Conservation (phyloP, 495 filamentous ascomycete genomes). For the Zalerion maritima region DNA sequence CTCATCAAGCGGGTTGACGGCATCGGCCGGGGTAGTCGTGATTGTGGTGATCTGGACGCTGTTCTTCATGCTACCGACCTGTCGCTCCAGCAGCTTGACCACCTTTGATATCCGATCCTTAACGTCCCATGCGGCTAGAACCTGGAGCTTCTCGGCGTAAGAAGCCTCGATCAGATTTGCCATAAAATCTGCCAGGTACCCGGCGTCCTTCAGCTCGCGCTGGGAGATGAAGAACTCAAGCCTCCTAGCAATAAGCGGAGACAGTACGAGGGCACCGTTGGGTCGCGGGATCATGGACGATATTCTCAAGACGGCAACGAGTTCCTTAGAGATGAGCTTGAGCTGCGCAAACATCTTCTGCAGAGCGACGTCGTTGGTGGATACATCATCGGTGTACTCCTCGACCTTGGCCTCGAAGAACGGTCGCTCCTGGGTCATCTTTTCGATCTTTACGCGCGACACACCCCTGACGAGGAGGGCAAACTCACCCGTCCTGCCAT, state of each 20-base stretch:
- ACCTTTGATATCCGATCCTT: conserved; percentile 64
- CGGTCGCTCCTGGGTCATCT: conserved; percentile 59
- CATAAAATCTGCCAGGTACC: conserved; percentile 91
- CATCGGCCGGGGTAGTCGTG: no score
- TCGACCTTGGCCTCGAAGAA: conserved; percentile 71
- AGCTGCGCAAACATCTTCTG: conserved; percentile 61
- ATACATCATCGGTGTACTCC: conserved; percentile 20
- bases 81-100: conserved; percentile 64
- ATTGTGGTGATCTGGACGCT: conserved; percentile 65
- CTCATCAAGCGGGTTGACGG: conserved; percentile 37
- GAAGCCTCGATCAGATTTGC: conserved; percentile 72
- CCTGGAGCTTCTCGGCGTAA: conserved; percentile 75
- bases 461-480: conserved; percentile 76
- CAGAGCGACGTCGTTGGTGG: conserved; percentile 37
- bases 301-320: conserved; percentile 63
- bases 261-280: conserved; percentile 43
- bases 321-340: conserved; percentile 68
- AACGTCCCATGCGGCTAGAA: conserved; percentile 62
- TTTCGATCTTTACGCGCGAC: conserved; percentile 59
- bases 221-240: conserved; percentile 72
- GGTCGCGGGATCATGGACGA: conserved; percentile 57
- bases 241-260: conserved; percentile 68
- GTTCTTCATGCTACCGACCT: conserved; percentile 67
- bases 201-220: conserved; percentile 65
- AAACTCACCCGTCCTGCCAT: conserved; percentile 62